phyloP scores from a whole-genome alignment of 2,329 filamentous ascomycete genomes.

The Trichoderma sp. region DNA sequence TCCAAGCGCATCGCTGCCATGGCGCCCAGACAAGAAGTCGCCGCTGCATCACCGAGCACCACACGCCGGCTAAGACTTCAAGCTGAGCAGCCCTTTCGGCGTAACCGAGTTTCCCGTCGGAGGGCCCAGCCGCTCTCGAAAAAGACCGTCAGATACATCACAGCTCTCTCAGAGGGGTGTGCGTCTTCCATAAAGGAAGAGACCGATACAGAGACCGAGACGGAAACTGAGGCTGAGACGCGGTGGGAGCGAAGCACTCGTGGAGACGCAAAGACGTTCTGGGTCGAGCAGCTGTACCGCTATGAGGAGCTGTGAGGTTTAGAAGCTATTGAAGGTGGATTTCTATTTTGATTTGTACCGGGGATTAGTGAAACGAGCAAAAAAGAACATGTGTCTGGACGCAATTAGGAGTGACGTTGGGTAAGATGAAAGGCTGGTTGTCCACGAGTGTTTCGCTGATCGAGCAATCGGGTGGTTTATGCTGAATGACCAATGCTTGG shows the following conservation, averaged over 20 bases:
- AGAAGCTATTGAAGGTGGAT: neutral
- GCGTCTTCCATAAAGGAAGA: neutral
- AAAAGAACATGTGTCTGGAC: neutral
- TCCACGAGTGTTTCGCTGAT: neutral
- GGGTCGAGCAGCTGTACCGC: slow-evolving; percentile 79
- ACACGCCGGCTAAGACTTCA: slow-evolving; percentile 6
- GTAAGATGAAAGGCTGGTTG: neutral
- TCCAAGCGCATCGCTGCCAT: neutral
- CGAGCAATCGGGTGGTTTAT: neutral
- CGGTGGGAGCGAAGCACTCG: slow-evolving; percentile 19
- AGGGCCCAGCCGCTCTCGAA: neutral
- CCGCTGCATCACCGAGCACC: slow-evolving; percentile 13
- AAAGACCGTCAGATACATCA: neutral
- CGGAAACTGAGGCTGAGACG: slow-evolving; percentile 22
- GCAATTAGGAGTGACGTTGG: neutral
- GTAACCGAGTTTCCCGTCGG: slow-evolving; percentile 3
- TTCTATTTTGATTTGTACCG: neutral
- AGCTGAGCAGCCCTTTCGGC: neutral
- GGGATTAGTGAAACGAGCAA: neutral
- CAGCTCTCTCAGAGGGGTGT: neutral
- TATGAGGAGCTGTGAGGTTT: slow-evolving; percentile 61
- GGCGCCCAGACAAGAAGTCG: slow-evolving; percentile 5
- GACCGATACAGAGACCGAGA: slow-evolving; percentile 24
- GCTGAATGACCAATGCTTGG: neutral
- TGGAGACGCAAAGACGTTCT: slow-evolving; percentile 23